A percentile compares a stretch with the other conserved stretches of the same genome.
Conservation (phyloP, 106 monocot species). For the Platanthera guangdongensis region DNA sequence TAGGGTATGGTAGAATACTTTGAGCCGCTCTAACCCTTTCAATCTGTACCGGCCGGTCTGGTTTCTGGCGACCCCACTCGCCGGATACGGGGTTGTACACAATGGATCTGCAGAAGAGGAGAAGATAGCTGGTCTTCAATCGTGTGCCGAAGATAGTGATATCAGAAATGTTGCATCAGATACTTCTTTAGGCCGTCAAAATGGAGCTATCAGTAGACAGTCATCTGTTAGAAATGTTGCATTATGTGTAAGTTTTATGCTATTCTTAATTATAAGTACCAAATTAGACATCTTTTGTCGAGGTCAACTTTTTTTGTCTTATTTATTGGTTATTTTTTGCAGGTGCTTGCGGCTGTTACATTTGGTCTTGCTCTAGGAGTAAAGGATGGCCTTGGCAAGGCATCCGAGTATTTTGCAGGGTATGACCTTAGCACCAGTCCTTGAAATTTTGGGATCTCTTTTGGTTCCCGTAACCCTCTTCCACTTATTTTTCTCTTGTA, state of each 20-base stretch:
- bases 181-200: conserved; percentile 9
- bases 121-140: conserved; percentile 11
- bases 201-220: conserved; percentile 10
- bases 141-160: conserved; percentile 19
- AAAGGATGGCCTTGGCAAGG: conserved; percentile 53
- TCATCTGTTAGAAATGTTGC: conserved; percentile 47
- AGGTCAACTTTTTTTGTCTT: background rate
- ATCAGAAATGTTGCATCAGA: conserved; percentile 10
- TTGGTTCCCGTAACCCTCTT: background rate
- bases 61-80: too few relatives aligned
- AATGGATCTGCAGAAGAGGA: conserved; percentile 44
- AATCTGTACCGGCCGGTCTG: too few relatives aligned
- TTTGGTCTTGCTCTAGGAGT: conserved; percentile 57
- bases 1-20: too few relatives aligned
- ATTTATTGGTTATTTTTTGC: conserved; percentile 12
- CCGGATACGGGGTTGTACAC: too few relatives aligned
- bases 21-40: too few relatives aligned
- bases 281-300: background rate
- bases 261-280: background rate
- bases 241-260: conserved; percentile 37
- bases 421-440: conserved; percentile 12
- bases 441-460: background rate
- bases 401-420: conserved; percentile 80
- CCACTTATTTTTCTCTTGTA: background rate
- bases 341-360: conserved; percentile 53